These are phyloP conservation scores for Lithohypha guttulata DNA, from an alignment of 2,329 filamentous ascomycete genomes.

Conservation along the genomic window DNA sequence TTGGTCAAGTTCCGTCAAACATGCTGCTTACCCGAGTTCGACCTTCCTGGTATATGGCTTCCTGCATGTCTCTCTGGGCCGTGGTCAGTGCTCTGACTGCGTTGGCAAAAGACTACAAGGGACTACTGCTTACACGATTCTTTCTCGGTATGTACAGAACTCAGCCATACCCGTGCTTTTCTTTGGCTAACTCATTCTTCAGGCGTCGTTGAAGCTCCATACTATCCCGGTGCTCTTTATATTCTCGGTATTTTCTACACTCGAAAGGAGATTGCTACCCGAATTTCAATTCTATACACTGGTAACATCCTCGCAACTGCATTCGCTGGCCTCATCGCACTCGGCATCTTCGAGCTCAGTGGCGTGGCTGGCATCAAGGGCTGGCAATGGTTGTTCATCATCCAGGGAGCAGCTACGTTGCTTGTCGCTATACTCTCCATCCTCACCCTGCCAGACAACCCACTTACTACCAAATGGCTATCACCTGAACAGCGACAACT, in stretches of 20 bases:
- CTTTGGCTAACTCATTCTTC: too few relatives aligned
- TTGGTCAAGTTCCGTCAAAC: conserved; percentile 19
- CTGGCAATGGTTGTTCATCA: conserved; percentile 51
- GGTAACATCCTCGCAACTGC: conserved; percentile 51
- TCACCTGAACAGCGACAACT: conserved; percentile 28
- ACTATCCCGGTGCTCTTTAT: conserved; percentile 55
- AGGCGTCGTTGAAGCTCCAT: conserved; percentile 34
- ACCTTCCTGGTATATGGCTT: conserved; percentile 29
- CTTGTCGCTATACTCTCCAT: conserved; percentile 32
- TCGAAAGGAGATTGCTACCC: conserved; percentile 43
- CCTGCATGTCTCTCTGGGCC: conserved; percentile 27
- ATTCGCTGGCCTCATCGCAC: conserved; percentile 49
- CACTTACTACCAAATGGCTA: conserved; percentile 29
- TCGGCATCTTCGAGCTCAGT: conserved; percentile 51
- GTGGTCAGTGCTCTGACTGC: conserved; percentile 27
- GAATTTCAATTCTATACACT: conserved; percentile 48
- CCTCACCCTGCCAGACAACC: conserved; percentile 33
- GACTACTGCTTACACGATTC: conserved; percentile 32
- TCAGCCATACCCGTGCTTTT: too few relatives aligned
- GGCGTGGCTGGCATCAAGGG: conserved; percentile 44
- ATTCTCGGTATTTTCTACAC: conserved; percentile 55
- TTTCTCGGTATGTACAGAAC: too few relatives aligned
- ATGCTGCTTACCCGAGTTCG: conserved; percentile 10
- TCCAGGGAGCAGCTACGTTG: conserved; percentile 44
- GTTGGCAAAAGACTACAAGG: conserved; percentile 31